Percentiles rank a stretch among this genome's conserved stretches.
Evolutionary conservation across 305 asterid genomes (phyloP).

Genomic region (Solanum hybrid): DNA sequence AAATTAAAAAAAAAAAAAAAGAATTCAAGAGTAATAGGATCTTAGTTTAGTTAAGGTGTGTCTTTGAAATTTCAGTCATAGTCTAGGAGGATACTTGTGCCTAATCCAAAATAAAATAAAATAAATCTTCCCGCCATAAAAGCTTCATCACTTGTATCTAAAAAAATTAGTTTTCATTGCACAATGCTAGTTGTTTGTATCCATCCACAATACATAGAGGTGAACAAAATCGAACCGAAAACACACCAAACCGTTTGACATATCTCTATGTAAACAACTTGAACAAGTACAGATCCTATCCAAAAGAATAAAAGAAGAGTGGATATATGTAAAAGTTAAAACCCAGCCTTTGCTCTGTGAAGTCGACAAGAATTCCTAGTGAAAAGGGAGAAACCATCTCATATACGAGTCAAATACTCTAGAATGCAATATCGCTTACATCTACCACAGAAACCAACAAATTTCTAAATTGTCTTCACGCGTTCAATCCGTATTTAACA

Average conservation of each 20-base stretch:
- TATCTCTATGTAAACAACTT: background rate
- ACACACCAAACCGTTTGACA: background rate
- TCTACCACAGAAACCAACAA: background rate
- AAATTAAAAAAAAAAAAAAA: too few relatives aligned
- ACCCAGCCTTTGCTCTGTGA: background rate
- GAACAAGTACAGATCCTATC: background rate
- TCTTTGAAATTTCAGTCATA: background rate
- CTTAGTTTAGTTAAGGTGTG: background rate
- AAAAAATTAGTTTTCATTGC: background rate
- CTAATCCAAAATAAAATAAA: background rate
- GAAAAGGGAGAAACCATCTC: background rate
- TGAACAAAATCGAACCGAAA: background rate
- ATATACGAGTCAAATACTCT: background rate
- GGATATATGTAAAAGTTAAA: background rate
- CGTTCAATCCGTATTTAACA: background rate
- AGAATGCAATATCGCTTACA: background rate
- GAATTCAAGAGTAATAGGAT: rapidly evolving
- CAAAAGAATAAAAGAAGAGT: background rate
- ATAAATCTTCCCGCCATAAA: background rate
- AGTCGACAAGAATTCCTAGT: background rate
- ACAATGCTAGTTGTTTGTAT: background rate
- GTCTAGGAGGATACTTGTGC: background rate
- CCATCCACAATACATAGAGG: background rate
- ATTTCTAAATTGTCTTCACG: background rate
- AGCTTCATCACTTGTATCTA: background rate